A percentile compares a stretch with the other conserved stretches of the same genome.
phyloP scores from a whole-genome alignment of 805 yeast species.

The Monosporozyma siamensis region DNA sequence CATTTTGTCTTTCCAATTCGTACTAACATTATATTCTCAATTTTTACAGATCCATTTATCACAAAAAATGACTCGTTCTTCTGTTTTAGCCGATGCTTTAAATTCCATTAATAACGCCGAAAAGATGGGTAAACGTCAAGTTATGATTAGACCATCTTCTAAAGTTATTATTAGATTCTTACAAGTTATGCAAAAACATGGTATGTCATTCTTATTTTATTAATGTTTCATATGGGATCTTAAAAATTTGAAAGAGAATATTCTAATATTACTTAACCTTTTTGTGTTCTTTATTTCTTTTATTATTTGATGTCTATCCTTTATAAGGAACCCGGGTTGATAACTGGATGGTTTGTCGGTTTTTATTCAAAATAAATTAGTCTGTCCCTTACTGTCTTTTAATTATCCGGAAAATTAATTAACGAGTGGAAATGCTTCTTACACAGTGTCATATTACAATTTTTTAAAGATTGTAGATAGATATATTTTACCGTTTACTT shows the following conservation, averaged over 20 bases:
- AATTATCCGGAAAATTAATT: slow-evolving; percentile 81
- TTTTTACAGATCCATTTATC: not conserved
- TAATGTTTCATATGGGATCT: too few species aligned
- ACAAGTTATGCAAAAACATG: slow-evolving; percentile 95
- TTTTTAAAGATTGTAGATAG: slow-evolving; percentile 1
- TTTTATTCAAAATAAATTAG: slow-evolving; percentile 2
- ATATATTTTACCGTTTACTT: slow-evolving; percentile 50
- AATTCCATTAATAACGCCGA: slow-evolving; percentile 98
- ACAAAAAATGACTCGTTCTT: slow-evolving; percentile 83
- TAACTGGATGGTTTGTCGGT: slow-evolving; percentile 96
- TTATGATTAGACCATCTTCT: slow-evolving; percentile 93
- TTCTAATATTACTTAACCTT: not conserved
- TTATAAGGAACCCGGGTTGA: slow-evolving; percentile 61
- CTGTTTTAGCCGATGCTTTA: slow-evolving; percentile 97
- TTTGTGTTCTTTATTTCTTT: not conserved
- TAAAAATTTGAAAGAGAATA: not conserved
- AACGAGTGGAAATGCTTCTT: slow-evolving; percentile 50
- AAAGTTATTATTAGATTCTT: slow-evolving; percentile 94
- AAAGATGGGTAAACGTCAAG: slow-evolving; percentile 98
- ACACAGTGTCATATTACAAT: slow-evolving; percentile 38
- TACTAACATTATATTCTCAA: too few species aligned
- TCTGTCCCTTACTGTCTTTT: slow-evolving; percentile 92
- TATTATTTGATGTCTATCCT: not conserved
- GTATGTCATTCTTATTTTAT: slow-evolving; percentile 29
- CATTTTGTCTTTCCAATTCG: not conserved